Base-by-base conservation (phyloP, 1,139 yeast species). In the Candida sp. region DNA sequence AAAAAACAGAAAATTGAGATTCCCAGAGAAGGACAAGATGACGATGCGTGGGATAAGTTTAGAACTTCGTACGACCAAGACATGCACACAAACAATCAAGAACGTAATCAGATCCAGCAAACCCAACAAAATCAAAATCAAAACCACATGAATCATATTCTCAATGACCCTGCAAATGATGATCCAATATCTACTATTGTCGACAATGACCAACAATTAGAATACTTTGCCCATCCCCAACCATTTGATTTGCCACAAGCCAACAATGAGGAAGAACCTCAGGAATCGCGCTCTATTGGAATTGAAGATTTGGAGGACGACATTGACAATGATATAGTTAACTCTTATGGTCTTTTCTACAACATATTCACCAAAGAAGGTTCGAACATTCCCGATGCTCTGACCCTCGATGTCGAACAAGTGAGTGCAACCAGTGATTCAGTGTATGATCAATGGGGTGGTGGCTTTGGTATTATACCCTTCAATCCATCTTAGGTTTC, bases 21-120 rank as follows among this genome's bases (percentile, higher is more conserved):
- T 15, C 53, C 53, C 3, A 48, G 55, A 38, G 56, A 49, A 33
- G 63, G 57, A 23, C 67, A 69, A 44, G 71, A 66, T 45, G 88
- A 81, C 32, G 89, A 82, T 57, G 84, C 83, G 55, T 83, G 88
- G 87, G 89, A 84, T 51, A 78, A 82, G 2, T 73, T 84, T 77
- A 70, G 85, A 45, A 73, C 81, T 0, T 54, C 72, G 27, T 79
- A 73, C 49, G 63, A 70, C 48, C 57, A 4, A 49, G 60, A 12
- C 53, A 27, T 37, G 23, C 39, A 37, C 61, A 70, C 4, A 66
- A 60, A 35, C 32, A 55, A 12, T 63, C 75, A 4, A 41, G 44
- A 45, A 47, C 43, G 50, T 43, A 45, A 45, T 46, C 38, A 39
- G 15, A 36, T 29, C 11, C 54, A 58, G 36, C 70, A 78, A 2